These are phyloP conservation scores for Apostasia ramifera DNA, from an alignment of 106 monocot species.

Conservation along the genomic window DNA sequence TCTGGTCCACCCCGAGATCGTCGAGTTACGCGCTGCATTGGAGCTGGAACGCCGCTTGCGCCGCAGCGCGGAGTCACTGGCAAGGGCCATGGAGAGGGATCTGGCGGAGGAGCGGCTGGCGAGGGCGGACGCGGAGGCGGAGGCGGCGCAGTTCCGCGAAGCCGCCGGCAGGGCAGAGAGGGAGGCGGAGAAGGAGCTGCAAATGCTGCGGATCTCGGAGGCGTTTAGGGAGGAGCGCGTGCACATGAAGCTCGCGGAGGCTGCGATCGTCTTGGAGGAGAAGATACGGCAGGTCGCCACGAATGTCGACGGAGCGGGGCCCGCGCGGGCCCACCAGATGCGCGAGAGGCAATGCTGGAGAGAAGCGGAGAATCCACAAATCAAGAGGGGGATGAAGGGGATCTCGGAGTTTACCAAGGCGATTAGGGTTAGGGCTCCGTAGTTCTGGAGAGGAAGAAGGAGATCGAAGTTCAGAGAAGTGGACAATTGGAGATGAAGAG, in stretches of 20 bases:
- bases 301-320: neutral
- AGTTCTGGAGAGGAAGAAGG: neutral
- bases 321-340: too few relatives aligned
- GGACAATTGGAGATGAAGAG: too few relatives aligned
- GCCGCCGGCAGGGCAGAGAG: conserved; percentile 3
- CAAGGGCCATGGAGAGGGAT: conserved; percentile 21
- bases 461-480: too few relatives aligned
- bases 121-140: conserved; percentile 17
- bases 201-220: conserved; percentile 22
- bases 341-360: conserved; percentile 6
- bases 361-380: conserved; percentile 57
- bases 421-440: conserved; percentile 6
- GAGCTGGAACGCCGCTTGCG: conserved; percentile 38
- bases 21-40: conserved; percentile 31
- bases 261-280: conserved; percentile 31
- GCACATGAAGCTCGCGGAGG: conserved; percentile 48
- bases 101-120: conserved; percentile 25
- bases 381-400: conserved; percentile 63
- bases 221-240: conserved; percentile 35
- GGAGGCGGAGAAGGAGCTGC: conserved; percentile 34
- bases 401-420: conserved; percentile 53
- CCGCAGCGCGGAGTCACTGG: conserved; percentile 25
- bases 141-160: conserved; percentile 4
- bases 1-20: conserved; percentile 11
- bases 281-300: conserved; percentile 14